These are phyloP conservation scores for Saposhnikovia divaricata DNA, from an alignment of 129 eudicot genomes.

Conservation along the genomic window DNA sequence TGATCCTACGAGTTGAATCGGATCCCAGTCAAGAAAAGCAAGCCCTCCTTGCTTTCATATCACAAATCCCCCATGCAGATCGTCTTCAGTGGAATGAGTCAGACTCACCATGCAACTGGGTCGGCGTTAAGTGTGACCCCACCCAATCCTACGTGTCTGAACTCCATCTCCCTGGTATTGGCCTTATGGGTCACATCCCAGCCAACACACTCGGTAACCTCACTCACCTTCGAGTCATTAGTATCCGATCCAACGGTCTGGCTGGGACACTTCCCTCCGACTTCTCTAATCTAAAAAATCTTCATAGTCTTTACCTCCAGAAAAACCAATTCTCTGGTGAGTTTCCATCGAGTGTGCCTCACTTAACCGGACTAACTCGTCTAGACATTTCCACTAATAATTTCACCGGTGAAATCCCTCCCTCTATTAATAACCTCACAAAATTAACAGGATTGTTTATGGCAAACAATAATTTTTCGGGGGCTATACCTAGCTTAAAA, in stretches of 20 bases:
- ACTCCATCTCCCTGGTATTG: constrained; percentile 71
- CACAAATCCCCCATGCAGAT: constrained; percentile 47
- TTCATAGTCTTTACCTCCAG: constrained; percentile 52
- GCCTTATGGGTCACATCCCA: constrained; percentile 65
- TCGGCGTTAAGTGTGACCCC: constrained; percentile 64
- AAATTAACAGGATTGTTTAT: constrained; percentile 52
- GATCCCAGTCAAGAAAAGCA: constrained; percentile 74
- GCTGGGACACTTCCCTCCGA: constrained; percentile 60
- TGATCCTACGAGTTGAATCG: constrained; percentile 18
- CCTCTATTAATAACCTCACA: constrained; percentile 48
- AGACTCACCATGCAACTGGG: constrained; percentile 64
- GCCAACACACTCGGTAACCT: constrained; percentile 42
- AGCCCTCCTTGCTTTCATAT: constrained; percentile 53
- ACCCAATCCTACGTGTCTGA: constrained; percentile 32
- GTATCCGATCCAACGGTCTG: constrained; percentile 60
- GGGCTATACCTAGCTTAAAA: constrained; percentile 50
- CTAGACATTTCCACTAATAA: constrained; percentile 57
- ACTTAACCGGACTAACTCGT: constrained; percentile 38
- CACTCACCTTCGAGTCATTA: constrained; percentile 54
- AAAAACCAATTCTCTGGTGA: constrained; percentile 52
- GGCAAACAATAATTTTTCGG: constrained; percentile 46
- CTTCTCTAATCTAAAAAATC: constrained; percentile 36
- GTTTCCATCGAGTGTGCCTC: constrained; percentile 49
- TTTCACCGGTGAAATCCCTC: constrained; percentile 64
- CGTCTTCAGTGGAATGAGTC: constrained; percentile 62